Evolutionary conservation across 1,139 yeast genomes (phyloP).

Genomic region (Taphrina deformans): DNA sequence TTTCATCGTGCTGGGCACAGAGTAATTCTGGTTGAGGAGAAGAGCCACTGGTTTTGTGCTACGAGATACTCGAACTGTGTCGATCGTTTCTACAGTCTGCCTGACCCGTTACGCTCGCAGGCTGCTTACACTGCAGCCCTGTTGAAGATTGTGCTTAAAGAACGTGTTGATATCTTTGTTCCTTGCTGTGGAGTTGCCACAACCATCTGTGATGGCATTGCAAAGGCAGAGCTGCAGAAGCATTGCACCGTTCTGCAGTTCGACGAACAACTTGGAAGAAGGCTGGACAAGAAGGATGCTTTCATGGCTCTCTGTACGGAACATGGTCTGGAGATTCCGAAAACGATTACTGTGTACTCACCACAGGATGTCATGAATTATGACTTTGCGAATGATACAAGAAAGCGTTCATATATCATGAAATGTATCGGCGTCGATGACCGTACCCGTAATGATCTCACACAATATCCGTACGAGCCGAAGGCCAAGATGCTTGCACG

Average conservation of each 20-base stretch:
- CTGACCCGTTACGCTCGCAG: slow-evolving; percentile 16
- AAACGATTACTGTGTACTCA: slow-evolving; percentile 11
- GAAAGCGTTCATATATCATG: slow-evolving; percentile 3
- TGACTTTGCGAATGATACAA: slow-evolving; percentile 7
- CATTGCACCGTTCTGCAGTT: slow-evolving; percentile 17
- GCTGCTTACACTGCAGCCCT: slow-evolving; percentile 2
- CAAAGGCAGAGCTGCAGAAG: slow-evolving; percentile 19
- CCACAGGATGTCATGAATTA: slow-evolving; percentile 15
- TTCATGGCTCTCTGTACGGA: slow-evolving; percentile 18
- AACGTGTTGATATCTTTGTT: slow-evolving; percentile 16
- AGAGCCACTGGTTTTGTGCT: slow-evolving; percentile 16
- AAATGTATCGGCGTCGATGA: slow-evolving; percentile 24
- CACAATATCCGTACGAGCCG: slow-evolving; percentile 21
- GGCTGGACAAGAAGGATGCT: slow-evolving; percentile 20
- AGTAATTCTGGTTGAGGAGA: slow-evolving; percentile 16
- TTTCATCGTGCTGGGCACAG: slow-evolving; percentile 22
- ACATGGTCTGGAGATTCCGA: slow-evolving; percentile 16
- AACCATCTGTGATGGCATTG: slow-evolving; percentile 22
- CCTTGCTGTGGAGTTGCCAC: slow-evolving; percentile 29
- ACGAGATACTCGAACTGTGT: slow-evolving; percentile 17
- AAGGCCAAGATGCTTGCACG: slow-evolving; percentile 7
- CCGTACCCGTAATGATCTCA: slow-evolving; percentile 19
- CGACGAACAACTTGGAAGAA: slow-evolving; percentile 8
- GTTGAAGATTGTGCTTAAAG: slow-evolving; percentile 9
- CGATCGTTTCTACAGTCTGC: slow-evolving; percentile 6